Evolutionary conservation across 2,329 filamentous ascomycete species (phyloP), one percentile per base, ranked within the genome.

Genomic region (Verticillium isaacii): DNA sequence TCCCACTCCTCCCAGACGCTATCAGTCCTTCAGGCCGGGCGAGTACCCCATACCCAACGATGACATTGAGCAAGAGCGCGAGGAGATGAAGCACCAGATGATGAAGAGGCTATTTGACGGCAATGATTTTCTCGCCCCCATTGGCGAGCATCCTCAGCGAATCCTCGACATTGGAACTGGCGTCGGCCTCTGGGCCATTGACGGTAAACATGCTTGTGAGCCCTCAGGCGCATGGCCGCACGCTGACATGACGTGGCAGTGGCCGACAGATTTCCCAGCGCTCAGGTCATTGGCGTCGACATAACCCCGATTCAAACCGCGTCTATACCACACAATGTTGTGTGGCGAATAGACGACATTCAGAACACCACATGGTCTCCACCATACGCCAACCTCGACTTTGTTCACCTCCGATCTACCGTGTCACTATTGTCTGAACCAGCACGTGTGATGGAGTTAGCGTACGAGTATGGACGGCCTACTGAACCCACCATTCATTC

Each of bases 181-280:
- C 6, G 79, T 78, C 36, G 80, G 80, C 32, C 76, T 85, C 52
- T 88, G 85, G 85, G 84, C 84, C 2, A 79, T 85, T 60, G 80
- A 82, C 66, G 72, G 80, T 82, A 67, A 41, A 74, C 71, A 12
- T 36, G 11, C 17, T 36, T 29, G 14, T 59, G 12, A 15, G 25
- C 32, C 5, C 37, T 58, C n/a, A 50, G 14, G 12, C 8, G 56
- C 57, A 59, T n/a, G 32, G 29, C 3, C 34, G 45, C 19, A 11
- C 62, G 32, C 52, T 58, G 25, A 58, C 37, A 17, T 54, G 57
- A 15, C 8, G 58, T 32, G 59, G 32, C 63, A 82, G 80, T 81
- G 59, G 80, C 77, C 56, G 79, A 82, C 60, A 70, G 68, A 36
- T 79, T 75, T 52, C 79, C 79, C 36, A 76, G 78, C 56, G 78